These are phyloP conservation scores for Thielaviopsis euricoi DNA, from an alignment of 2,329 filamentous ascomycete species.

Conservation along the genomic window DNA sequence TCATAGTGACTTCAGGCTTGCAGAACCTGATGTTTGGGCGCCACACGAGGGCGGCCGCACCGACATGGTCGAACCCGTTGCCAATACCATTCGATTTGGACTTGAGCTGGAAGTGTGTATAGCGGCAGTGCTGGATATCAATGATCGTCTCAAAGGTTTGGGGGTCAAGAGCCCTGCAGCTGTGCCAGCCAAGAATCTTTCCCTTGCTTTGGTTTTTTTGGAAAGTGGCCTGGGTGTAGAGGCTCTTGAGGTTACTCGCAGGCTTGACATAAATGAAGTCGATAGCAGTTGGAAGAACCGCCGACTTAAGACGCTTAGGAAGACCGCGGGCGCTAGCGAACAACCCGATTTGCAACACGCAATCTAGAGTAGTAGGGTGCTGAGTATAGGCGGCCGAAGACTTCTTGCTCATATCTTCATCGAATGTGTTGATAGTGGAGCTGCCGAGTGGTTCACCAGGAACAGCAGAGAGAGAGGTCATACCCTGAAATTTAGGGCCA, in stretches of 20 bases:
- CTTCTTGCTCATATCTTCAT: neutral
- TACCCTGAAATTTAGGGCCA: constrained; percentile 22
- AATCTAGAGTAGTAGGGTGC: neutral
- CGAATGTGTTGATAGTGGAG: neutral
- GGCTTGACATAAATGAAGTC: constrained; percentile 1
- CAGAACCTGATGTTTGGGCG: neutral
- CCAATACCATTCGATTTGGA: neutral
- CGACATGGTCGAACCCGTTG: neutral
- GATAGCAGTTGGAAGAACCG: neutral
- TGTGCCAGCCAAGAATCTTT: neutral
- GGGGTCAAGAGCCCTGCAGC: neutral
- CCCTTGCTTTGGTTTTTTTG: neutral
- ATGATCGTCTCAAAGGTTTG: neutral
- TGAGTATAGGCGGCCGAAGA: neutral
- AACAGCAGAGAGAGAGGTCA: constrained; percentile 10
- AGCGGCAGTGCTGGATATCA: neutral
- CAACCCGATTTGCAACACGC: neutral
- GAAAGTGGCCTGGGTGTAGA: neutral
- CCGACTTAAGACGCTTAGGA: neutral
- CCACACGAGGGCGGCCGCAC: neutral
- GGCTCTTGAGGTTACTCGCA: neutral
- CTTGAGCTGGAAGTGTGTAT: neutral
- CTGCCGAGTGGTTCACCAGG: neutral
- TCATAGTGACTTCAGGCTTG: neutral
- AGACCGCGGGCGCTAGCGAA: neutral